A percentile compares a stretch with the other conserved stretches of the same genome.
These are phyloP conservation scores for Monosporascus sp. DNA, from an alignment of 2,329 filamentous ascomycete genomes.

Conservation along the genomic window DNA sequence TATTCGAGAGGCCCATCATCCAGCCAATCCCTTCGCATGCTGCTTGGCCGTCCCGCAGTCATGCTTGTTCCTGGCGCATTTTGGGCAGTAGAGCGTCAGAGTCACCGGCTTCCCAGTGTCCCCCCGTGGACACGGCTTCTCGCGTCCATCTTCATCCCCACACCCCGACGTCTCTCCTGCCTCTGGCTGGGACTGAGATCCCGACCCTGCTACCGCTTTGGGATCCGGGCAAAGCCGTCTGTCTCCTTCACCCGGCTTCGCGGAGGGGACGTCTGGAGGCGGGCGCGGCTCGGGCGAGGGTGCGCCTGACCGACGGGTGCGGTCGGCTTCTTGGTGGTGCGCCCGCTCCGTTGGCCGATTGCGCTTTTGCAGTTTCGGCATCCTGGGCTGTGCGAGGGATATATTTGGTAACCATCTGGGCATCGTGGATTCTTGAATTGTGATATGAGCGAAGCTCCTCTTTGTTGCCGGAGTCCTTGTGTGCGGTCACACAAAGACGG, in stretches of 20 bases:
- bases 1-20: too few species aligned
- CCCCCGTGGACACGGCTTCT: too few species aligned
- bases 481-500: neutral
- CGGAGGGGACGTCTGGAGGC: constrained; percentile 3
- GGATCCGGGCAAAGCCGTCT: neutral
- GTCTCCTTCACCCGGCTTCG: neutral
- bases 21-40: too few species aligned
- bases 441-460: neutral
- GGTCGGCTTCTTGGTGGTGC: constrained; percentile 6
- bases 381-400: neutral
- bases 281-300: constrained; percentile 19
- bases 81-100: too few species aligned
- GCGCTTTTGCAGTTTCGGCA: neutral
- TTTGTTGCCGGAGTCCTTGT: neutral
- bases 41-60: too few species aligned
- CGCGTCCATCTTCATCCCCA: too few species aligned
- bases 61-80: too few species aligned
- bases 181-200: too few species aligned
- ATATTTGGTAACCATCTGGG: neutral
- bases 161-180: too few species aligned
- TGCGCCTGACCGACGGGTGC: constrained; percentile 13
- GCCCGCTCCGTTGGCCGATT: neutral
- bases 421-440: neutral
- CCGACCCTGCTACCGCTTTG: neutral
- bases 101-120: too few species aligned